A percentile compares a stretch with the other conserved stretches of the same genome.
These are phyloP conservation scores for Polyplosphaeria fusca DNA, from an alignment of 495 filamentous ascomycete species.

Conservation along the genomic window DNA sequence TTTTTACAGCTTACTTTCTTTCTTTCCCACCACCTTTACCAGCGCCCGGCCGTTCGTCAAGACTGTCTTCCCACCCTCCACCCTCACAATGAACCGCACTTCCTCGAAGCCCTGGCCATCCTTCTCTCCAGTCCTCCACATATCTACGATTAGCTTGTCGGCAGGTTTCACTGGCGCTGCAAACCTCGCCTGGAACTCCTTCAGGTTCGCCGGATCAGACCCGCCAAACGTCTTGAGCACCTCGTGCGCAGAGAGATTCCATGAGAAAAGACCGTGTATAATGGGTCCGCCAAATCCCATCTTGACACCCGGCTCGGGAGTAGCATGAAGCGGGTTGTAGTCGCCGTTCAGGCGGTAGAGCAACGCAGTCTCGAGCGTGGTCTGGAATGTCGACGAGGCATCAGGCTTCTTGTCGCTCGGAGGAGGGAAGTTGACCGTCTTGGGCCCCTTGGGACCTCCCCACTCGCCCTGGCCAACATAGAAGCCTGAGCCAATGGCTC, in stretches of 20 bases:
- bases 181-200: constrained; percentile 84
- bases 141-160: constrained; percentile 63
- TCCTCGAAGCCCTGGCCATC: constrained; percentile 72
- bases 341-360: constrained; percentile 76
- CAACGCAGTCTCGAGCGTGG: constrained; percentile 64
- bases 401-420: constrained; percentile 72
- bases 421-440: constrained; percentile 68
- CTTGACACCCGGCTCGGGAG: constrained; percentile 75
- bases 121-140: constrained; percentile 61
- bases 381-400: constrained; percentile 65
- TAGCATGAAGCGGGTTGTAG: constrained; percentile 87
- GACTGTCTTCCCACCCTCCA: constrained; percentile 70
- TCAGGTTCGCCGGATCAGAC: constrained; percentile 73
- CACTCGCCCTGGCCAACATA: constrained; percentile 81
- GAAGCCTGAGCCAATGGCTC: constrained; percentile 66
- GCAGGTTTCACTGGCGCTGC: constrained; percentile 78
- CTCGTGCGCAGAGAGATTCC: constrained; percentile 77
- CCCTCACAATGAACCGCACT: constrained; percentile 69
- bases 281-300: constrained; percentile 90
- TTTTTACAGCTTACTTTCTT: constrained; percentile 66
- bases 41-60: constrained; percentile 80
- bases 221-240: constrained; percentile 68
- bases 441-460: constrained; percentile 86
- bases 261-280: constrained; percentile 83
- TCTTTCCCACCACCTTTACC: constrained; percentile 58